Conservation (phyloP, 805 yeast species). For the Sugiyamaella americana region DNA sequence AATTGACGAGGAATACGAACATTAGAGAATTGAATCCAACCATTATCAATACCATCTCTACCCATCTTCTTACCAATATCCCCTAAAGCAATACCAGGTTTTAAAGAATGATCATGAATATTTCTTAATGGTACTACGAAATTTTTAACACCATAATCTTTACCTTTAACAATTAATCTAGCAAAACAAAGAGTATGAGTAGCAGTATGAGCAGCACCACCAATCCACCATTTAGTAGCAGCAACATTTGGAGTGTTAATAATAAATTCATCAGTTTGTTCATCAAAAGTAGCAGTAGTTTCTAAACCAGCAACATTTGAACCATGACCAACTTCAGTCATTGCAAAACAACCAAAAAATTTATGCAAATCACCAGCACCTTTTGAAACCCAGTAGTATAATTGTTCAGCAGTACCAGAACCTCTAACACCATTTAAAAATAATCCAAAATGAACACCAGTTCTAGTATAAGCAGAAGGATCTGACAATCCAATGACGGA, state of each 20-base stretch:
- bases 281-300: conserved; percentile 82
- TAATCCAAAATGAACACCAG: conserved; percentile 84
- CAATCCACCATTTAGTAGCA: conserved; percentile 98
- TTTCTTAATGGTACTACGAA: conserved; percentile 89
- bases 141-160: conserved; percentile 88
- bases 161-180: conserved; percentile 68
- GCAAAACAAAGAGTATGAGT: conserved; percentile 85
- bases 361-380: conserved; percentile 35
- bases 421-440: conserved; percentile 79
- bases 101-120: conserved; percentile 52
- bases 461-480: conserved; percentile 72
- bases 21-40: conserved; percentile 88
- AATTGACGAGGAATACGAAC: conserved; percentile 79
- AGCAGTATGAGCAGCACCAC: conserved; percentile 94
- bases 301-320: conserved; percentile 90
- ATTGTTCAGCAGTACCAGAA: conserved; percentile 80
- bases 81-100: conserved; percentile 79
- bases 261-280: conserved; percentile 55
- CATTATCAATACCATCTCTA: conserved; percentile 91
- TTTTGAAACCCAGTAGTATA: conserved; percentile 73
- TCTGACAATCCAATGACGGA: conserved; percentile 40
- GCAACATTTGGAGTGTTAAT: conserved; percentile 85
- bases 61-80: conserved; percentile 97
- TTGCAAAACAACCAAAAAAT: conserved; percentile 78
- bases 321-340: conserved; percentile 93